A percentile compares a stretch with the other conserved stretches of the same genome.
Evolutionary conservation across 225 moss, liverwort and hornwort species (phyloP).

Genomic region (Straminergon stramineum): DNA sequence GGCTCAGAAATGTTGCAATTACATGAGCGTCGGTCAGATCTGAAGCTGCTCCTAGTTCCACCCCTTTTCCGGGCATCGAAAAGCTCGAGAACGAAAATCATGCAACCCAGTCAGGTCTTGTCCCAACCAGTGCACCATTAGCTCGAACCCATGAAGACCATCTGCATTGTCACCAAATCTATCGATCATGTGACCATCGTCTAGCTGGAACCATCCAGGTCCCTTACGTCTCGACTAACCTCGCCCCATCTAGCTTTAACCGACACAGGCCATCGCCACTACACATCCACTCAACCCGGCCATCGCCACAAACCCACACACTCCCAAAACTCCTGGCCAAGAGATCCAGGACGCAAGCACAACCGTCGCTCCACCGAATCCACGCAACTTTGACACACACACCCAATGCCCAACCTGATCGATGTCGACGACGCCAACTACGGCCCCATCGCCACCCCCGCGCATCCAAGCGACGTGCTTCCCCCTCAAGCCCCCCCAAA

Average conservation of each 20-base stretch:
- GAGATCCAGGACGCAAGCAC: not conserved
- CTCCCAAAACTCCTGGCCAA: not conserved
- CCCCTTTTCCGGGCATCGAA: not conserved
- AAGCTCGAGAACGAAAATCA: not conserved
- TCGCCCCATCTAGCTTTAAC: not conserved
- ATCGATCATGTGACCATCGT: not conserved
- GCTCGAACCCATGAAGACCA: not conserved
- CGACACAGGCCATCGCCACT: not conserved
- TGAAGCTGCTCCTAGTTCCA: not conserved
- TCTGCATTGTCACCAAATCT: not conserved
- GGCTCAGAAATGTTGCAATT: not conserved
- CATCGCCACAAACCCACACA: not conserved
- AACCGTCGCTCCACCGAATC: not conserved
- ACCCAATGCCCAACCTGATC: not conserved
- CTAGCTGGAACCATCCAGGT: not conserved
- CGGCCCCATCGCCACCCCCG: not conserved
- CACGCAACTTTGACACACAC: not conserved
- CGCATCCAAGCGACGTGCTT: not conserved
- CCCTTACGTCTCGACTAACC: not conserved
- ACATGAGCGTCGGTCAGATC: not conserved
- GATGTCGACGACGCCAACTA: not conserved
- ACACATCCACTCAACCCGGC: not conserved
- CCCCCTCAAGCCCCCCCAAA: not conserved
- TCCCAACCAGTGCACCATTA: not conserved
- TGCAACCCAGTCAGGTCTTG: not conserved